Evolutionary conservation across 768 basidiomycete species (phyloP).

Genomic region (Lyophyllum shimeji): DNA sequence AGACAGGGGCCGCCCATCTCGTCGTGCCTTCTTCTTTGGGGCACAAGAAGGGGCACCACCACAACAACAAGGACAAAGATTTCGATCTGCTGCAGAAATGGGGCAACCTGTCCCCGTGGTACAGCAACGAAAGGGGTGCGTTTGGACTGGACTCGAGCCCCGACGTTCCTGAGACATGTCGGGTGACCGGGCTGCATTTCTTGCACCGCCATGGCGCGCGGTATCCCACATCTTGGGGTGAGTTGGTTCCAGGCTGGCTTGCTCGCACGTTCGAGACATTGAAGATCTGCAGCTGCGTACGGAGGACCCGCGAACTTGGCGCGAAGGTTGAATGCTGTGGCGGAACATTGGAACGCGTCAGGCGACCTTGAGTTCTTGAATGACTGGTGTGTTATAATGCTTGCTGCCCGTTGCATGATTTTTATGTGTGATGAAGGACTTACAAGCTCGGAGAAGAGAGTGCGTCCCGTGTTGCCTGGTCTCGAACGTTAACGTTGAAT

Average conservation of each 20-base stretch:
- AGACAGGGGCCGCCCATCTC: constrained; percentile 67
- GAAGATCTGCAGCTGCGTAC: constrained; percentile 42
- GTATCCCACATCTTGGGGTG: constrained; percentile 67
- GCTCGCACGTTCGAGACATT: neutral
- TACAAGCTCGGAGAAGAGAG: constrained; percentile 90
- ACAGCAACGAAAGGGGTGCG: constrained; percentile 58
- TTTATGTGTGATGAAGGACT: constrained; percentile 49
- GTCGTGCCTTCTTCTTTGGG: constrained; percentile 45
- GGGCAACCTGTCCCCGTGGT: constrained; percentile 90
- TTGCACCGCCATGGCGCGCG: constrained; percentile 82
- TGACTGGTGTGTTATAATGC: constrained; percentile 56
- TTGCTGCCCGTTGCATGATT: neutral
- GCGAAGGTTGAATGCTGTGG: constrained; percentile 49
- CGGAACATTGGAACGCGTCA: constrained; percentile 60
- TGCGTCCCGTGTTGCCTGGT: constrained; percentile 24
- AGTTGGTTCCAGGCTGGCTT: constrained; percentile 26
- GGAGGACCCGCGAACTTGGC: constrained; percentile 64
- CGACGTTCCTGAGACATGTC: constrained; percentile 67
- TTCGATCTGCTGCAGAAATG: constrained; percentile 77
- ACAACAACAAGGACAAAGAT: constrained; percentile 26
- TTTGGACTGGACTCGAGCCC: constrained; percentile 77
- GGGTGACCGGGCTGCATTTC: constrained; percentile 72
- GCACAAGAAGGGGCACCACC: constrained; percentile 14
- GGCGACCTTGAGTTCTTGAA: constrained; percentile 78
- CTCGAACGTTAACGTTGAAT: constrained; percentile 10